Conservation (phyloP, 176 grass and related monocot genomes). For the Rhynchospora breviuscula region DNA sequence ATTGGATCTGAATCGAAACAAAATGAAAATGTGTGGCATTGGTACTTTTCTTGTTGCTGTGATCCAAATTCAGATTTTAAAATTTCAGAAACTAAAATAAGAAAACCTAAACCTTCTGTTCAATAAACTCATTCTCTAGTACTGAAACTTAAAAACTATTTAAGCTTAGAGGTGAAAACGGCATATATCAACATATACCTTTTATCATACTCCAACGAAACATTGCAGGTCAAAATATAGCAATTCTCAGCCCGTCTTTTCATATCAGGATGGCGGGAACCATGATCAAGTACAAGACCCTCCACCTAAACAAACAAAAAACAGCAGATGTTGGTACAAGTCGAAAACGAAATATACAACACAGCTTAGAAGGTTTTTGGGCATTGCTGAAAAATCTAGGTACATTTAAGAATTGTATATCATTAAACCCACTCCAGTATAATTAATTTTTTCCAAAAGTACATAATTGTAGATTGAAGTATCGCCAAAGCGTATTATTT, state of each 20-base stretch:
- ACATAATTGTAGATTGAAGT: conserved; percentile 1
- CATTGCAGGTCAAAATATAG: conserved; percentile 96
- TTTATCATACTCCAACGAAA: conserved; percentile 98
- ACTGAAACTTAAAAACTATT: not conserved
- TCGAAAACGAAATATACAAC: not conserved
- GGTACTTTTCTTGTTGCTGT: not conserved
- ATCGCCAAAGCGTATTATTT: not conserved
- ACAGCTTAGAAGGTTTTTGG: not conserved
- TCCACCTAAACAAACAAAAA: conserved; percentile 54
- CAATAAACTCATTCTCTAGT: not conserved
- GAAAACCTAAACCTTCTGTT: not conserved
- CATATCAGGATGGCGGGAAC: conserved; percentile 99
- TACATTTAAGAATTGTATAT: not conserved
- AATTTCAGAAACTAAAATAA: not conserved
- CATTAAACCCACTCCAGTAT: not conserved
- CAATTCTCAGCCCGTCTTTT: conserved; percentile 95
- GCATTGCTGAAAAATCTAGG: not conserved
- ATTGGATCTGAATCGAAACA: not conserved
- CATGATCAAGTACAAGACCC: conserved; percentile 94
- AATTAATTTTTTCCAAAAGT: not conserved
- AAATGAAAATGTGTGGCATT: not conserved
- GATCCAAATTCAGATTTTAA: not conserved
- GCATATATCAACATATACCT: conserved; percentile 40
- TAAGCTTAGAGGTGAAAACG: not conserved
- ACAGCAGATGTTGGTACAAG: not conserved